Percentiles rank a stretch among this genome's conserved stretches.
Conservation (phyloP, 176 grass and related monocot species). For the Phoenix roebelenii region DNA sequence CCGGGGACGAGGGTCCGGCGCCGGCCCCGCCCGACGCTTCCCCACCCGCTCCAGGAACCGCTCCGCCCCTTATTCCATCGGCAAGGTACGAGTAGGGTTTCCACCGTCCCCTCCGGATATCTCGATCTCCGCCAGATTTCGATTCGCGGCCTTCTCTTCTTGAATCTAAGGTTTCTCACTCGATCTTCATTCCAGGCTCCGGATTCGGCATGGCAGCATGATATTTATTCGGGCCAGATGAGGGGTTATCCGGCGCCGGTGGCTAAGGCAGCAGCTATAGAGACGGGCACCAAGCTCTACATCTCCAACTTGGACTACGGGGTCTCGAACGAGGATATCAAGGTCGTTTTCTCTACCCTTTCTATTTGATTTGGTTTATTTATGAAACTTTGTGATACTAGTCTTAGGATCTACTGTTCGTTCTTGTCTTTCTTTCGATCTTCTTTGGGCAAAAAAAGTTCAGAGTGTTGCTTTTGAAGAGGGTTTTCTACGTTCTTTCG, state of each 20-base stretch:
- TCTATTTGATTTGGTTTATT: background rate
- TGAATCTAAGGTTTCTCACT: slow-evolving; percentile 51
- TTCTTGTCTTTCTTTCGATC: background rate
- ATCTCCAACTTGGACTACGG: slow-evolving; percentile 94
- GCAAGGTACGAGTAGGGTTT: slow-evolving; percentile 50
- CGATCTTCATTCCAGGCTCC: slow-evolving; percentile 85
- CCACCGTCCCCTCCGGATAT: background rate
- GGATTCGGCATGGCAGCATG: slow-evolving; percentile 84
- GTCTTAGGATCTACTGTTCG: background rate
- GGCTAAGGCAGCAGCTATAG: slow-evolving; percentile 57
- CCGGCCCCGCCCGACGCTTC: slow-evolving; percentile 47
- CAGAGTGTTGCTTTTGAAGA: no score
- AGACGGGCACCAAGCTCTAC: slow-evolving; percentile 86
- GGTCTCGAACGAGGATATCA: slow-evolving; percentile 87
- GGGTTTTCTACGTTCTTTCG: no score
- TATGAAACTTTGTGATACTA: background rate
- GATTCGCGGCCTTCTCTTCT: no score
- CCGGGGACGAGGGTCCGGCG: slow-evolving; percentile 24
- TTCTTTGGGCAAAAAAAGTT: no score
- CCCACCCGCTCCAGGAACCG: slow-evolving; percentile 64
- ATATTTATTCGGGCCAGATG: slow-evolving; percentile 43
- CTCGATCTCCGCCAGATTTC: no score
- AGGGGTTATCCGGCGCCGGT: slow-evolving; percentile 7
- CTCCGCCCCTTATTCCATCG: slow-evolving; percentile 50
- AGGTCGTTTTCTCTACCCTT: slow-evolving; percentile 36